Conservation (phyloP, 202 grass and related monocot genomes). For the Tripidium arundinaceum region DNA sequence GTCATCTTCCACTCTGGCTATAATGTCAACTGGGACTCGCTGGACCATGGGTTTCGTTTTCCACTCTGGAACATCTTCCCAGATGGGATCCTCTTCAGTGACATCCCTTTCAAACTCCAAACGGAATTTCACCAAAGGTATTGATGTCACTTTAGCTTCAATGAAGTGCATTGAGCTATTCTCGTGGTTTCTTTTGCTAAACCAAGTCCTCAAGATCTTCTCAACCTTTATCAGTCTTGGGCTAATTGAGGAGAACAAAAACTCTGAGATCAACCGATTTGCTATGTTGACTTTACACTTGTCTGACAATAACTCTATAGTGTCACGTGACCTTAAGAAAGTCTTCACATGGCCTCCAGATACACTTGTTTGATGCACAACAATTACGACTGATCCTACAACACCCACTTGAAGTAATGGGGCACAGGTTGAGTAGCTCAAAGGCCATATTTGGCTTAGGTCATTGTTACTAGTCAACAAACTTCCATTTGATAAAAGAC, state of each 20-base stretch:
- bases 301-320: slow-evolving; percentile 54
- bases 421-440: slow-evolving; percentile 54
- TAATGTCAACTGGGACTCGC: slow-evolving; percentile 48
- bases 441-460: slow-evolving; percentile 45
- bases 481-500: slow-evolving; percentile 77
- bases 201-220: slow-evolving; percentile 51
- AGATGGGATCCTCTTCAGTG: slow-evolving; percentile 45
- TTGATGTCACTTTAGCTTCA: slow-evolving; percentile 61
- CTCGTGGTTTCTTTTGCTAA: slow-evolving; percentile 37
- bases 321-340: slow-evolving; percentile 45
- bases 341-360: slow-evolving; percentile 37
- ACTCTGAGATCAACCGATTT: slow-evolving; percentile 47
- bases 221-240: slow-evolving; percentile 58
- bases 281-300: slow-evolving; percentile 41
- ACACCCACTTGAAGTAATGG: slow-evolving; percentile 59
- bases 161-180: slow-evolving; percentile 51
- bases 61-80: slow-evolving; percentile 61
- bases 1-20: slow-evolving; percentile 66
- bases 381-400: slow-evolving; percentile 52
- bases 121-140: slow-evolving; percentile 58
- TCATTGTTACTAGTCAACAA: slow-evolving; percentile 37
- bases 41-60: slow-evolving; percentile 64
- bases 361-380: slow-evolving; percentile 39
- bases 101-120: slow-evolving; percentile 79
- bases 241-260: slow-evolving; percentile 69